Evolutionary conservation across 106 monocot genomes (phyloP).

Genomic region (Platanthera zijinensis): DNA sequence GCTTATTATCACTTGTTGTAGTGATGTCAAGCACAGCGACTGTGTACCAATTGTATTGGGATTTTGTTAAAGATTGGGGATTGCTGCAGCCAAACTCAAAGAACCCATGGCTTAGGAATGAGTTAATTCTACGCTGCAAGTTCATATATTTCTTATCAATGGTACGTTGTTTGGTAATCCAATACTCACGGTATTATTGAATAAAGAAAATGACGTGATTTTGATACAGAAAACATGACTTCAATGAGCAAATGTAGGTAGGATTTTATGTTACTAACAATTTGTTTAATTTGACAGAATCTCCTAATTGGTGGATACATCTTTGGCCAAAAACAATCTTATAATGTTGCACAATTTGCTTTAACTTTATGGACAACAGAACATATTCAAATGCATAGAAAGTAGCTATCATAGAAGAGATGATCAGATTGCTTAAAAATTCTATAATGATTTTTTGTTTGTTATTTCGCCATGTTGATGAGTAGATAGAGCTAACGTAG

Average conservation of each 20-base stretch:
- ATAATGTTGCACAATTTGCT: too few species aligned
- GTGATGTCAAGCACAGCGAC: conserved; percentile 73
- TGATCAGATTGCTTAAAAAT: too few species aligned
- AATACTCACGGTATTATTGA: background rate
- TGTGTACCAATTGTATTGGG: conserved; percentile 93
- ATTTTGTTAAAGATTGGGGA: conserved; percentile 97
- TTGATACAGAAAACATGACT: background rate
- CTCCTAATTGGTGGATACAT: background rate
- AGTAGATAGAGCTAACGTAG: too few species aligned
- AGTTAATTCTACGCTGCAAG: conserved; percentile 71
- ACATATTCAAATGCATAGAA: too few species aligned
- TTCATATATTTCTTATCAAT: conserved; percentile 89
- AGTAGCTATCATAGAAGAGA: too few species aligned
- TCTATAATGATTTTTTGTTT: too few species aligned
- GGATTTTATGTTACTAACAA: background rate
- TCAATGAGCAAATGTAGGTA: background rate
- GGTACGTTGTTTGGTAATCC: conserved; percentile 29
- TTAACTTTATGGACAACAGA: too few species aligned
- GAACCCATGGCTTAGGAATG: conserved; percentile 94
- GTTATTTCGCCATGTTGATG: too few species aligned
- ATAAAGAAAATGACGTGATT: background rate
- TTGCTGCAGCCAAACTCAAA: conserved; percentile 72
- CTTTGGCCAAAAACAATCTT: background rate
- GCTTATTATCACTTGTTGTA: conserved; percentile 59
- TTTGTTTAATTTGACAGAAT: background rate